Conservation (phyloP, 495 filamentous ascomycete genomes). For the Usnea hakonensis region DNA sequence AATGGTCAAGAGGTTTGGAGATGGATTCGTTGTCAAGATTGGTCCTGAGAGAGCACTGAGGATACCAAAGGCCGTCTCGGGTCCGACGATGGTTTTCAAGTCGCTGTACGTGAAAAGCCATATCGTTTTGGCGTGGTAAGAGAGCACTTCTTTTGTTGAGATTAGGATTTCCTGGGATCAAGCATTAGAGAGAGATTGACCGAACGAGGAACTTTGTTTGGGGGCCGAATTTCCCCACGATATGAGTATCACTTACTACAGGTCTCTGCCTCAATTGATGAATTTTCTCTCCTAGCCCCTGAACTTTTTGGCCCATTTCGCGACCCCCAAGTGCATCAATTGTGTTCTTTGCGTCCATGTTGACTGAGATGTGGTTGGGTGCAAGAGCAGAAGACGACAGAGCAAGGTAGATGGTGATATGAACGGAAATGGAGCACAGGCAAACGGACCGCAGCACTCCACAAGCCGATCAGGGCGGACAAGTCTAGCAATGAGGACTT, state of each 20-base stretch:
- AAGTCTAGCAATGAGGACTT: background rate
- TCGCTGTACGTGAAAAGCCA: conserved; percentile 37
- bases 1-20: conserved; percentile 1
- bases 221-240: background rate
- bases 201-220: background rate
- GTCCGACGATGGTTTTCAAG: conserved; percentile 34
- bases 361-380: background rate
- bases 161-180: background rate
- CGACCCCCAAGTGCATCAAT: background rate
- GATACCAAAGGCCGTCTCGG: conserved; percentile 33
- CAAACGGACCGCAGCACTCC: background rate
- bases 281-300: background rate
- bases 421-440: background rate
- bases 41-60: conserved; percentile 25
- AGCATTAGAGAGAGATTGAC: background rate
- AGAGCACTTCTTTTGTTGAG: background rate
- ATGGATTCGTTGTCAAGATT: conserved; percentile 4
- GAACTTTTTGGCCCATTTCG: background rate
- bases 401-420: background rate
- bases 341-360: background rate
- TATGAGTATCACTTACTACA: background rate
- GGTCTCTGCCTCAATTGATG: background rate
- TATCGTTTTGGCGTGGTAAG: conserved; percentile 19
- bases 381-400: background rate
- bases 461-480: background rate